Evolutionary conservation across 768 basidiomycete species (phyloP), one percentile per base, ranked within the genome.

Genomic region (Suillus placidus): DNA sequence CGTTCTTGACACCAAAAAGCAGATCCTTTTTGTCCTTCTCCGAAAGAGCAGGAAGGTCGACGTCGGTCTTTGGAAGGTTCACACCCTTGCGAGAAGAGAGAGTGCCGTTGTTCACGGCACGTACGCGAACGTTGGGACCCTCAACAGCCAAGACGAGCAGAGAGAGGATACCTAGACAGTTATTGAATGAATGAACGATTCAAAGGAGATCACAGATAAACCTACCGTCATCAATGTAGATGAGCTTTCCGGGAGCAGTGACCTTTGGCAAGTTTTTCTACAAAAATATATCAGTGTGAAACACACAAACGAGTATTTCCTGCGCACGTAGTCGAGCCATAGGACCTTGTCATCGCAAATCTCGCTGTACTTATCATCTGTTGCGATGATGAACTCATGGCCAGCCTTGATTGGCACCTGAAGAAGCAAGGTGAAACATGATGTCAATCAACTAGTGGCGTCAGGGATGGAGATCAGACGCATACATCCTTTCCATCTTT

Each of bases 1-100:
- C 90, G 79, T 99, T 99, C 86, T 88, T 91, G 74, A 97, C 97
- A 79, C 97, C 97, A 69, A 99, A 99, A 68, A 83, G 78, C 66
- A 99, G 80, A 75, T 99, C 97, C 69, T 88, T 88, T 85, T 97
- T 98, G 87, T 99, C 97, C 85, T 99, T 99, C 64, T 94, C 93
- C 65, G 95, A 97, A 51, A 99, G 88, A 61, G 97, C 94, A 61
- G 97, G 97, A 61, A 99, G 89, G 80, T 99, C 97, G 72, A 99
- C 97, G 14, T 90, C 85, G 68, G 97, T 99, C 81, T 98, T 97
- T 72, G 97, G 97, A 64, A 99, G 88, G 80, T 99, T 99, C 82
- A 99, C 97, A 75, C 97, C 97, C 84, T 99, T 99, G 77, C 94
- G 93, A 63, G 96, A 98, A 60, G 93, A 93, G 71, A 99, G 90